These are phyloP conservation scores for Eucalyptus lansdowneana DNA, from an alignment of 345 rosid species.

Conservation along the genomic window DNA sequence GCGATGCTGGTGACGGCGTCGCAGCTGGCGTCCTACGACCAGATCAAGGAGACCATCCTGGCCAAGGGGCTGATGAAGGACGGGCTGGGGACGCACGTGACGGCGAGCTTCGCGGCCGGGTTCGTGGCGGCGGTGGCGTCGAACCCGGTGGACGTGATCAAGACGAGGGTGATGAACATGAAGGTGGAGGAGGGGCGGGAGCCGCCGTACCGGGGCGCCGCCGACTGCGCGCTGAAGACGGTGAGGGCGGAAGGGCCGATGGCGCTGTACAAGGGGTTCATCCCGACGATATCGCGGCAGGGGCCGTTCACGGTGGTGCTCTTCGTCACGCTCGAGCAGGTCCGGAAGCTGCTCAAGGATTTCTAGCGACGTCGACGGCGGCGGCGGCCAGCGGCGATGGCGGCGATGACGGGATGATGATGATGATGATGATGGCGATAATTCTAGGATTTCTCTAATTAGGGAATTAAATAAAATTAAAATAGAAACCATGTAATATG, in stretches of 20 bases:
- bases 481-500: no score
- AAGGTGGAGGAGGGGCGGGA: conserved; percentile 49
- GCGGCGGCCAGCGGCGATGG: no score
- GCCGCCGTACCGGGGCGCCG: conserved; percentile 64
- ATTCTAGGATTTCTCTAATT: not conserved
- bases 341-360: conserved; percentile 54
- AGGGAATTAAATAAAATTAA: not conserved
- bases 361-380: not conserved
- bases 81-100: conserved; percentile 65
- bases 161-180: conserved; percentile 88
- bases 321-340: conserved; percentile 78
- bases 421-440: not conserved
- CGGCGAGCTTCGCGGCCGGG: conserved; percentile 80
- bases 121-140: conserved; percentile 73
- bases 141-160: conserved; percentile 84
- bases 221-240: conserved; percentile 71
- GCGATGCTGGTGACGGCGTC: conserved; percentile 88
- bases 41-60: conserved; percentile 60
- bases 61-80: conserved; percentile 38
- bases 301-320: conserved; percentile 86
- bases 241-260: conserved; percentile 66
- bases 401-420: not conserved
- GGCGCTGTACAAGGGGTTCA: conserved; percentile 77
- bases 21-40: conserved; percentile 77
- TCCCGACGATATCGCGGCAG: conserved; percentile 74